A percentile compares a stretch with the other conserved stretches of the same genome.
Conservation (phyloP, 2,329 filamentous ascomycete genomes). For the Colletotrichum sp. region DNA sequence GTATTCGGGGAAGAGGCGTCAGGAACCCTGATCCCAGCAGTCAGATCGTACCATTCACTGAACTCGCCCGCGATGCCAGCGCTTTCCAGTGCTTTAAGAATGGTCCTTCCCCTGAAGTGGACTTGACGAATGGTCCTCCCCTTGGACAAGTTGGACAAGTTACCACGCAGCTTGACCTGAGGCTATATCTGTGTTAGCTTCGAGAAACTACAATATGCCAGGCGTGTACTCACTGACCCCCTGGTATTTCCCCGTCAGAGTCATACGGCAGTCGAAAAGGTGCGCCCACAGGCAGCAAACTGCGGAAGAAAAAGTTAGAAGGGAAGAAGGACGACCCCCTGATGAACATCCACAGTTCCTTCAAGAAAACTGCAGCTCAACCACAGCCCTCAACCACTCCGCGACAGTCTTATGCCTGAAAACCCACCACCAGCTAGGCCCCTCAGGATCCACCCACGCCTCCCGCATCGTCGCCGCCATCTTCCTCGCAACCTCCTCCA, state of each 20-base stretch:
- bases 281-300: too few species aligned
- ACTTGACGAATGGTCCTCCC: background rate
- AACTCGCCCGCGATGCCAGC: background rate
- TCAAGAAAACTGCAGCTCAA: background rate
- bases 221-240: background rate
- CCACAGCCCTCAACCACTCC: background rate
- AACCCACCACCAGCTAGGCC: background rate
- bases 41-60: background rate
- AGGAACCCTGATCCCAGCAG: too few species aligned
- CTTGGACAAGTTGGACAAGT: background rate
- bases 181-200: background rate
- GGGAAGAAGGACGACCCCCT: too few species aligned
- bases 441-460: background rate
- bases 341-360: background rate
- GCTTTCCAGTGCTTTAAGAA: too few species aligned
- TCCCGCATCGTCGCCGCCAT: background rate
- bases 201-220: background rate
- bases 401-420: background rate
- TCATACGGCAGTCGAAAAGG: too few species aligned
- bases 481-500: background rate
- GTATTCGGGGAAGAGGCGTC: fast-evolving
- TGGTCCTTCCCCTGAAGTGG: background rate
- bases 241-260: too few species aligned
- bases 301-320: too few species aligned
- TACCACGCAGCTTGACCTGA: too few species aligned